Evolutionary conservation across 345 rosid genomes (phyloP).

Genomic region (Camelina neglecta): DNA sequence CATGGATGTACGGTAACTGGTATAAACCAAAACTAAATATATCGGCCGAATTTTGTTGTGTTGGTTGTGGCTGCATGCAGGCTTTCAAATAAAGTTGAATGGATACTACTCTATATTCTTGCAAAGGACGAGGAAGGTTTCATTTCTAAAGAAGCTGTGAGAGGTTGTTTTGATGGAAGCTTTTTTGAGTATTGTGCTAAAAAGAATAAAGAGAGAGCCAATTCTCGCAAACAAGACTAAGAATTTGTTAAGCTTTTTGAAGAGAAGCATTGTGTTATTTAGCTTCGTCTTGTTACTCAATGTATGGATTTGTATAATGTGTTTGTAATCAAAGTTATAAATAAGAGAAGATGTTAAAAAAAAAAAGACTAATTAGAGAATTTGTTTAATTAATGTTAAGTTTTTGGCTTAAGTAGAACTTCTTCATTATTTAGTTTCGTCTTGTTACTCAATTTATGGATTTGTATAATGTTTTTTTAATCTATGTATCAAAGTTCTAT

Average conservation of each 20-base stretch:
- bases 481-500: neutral
- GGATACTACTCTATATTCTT: constrained; percentile 59
- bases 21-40: neutral
- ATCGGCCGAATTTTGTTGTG: neutral
- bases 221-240: constrained; percentile 43
- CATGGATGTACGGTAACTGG: neutral
- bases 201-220: constrained; percentile 48
- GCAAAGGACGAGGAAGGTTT: constrained; percentile 73
- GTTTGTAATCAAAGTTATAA: neutral
- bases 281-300: neutral
- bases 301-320: neutral
- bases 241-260: neutral
- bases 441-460: neutral
- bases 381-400: no score
- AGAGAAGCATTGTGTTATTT: neutral
- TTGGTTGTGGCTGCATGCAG: constrained; percentile 42
- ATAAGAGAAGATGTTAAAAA: neutral
- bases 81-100: constrained; percentile 57
- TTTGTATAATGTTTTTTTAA: neutral
- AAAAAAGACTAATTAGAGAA: no score
- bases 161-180: constrained; percentile 77
- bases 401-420: no score
- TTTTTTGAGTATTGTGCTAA: constrained; percentile 70
- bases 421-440: neutral
- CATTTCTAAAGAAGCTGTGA: constrained; percentile 71